Conservation (phyloP, 129 eudicot genomes). For the Chrysanthemum lavandulifolium region DNA sequence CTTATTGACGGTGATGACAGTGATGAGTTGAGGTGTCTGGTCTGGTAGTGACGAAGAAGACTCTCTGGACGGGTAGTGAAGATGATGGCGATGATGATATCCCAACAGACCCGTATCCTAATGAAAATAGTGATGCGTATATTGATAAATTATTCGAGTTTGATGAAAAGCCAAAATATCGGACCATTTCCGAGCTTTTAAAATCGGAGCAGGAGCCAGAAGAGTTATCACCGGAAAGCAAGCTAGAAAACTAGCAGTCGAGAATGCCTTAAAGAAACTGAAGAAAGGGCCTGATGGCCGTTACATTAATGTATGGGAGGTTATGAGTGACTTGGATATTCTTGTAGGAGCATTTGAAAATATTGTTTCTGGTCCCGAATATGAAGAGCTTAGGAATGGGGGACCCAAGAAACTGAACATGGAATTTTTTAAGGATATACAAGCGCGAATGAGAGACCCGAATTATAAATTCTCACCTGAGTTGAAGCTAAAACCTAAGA, state of each 20-base stretch:
- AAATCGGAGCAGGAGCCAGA: constrained; percentile 80
- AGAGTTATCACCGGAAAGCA: constrained; percentile 81
- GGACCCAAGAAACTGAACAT: constrained; percentile 87
- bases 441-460: constrained; percentile 93
- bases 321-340: constrained; percentile 88
- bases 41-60: constrained; percentile 85
- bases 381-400: constrained; percentile 80
- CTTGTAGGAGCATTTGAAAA: constrained; percentile 93
- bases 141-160: constrained; percentile 80
- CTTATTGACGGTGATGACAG: constrained; percentile 85
- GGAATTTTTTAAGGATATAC: constrained; percentile 89
- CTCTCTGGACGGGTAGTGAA: constrained; percentile 88
- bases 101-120: constrained; percentile 83
- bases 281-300: constrained; percentile 96
- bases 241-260: constrained; percentile 82
- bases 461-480: constrained; percentile 83
- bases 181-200: constrained; percentile 62
- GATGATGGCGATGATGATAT: constrained; percentile 69
- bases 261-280: constrained; percentile 84
- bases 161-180: constrained; percentile 73
- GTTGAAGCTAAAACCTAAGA: constrained; percentile 87
- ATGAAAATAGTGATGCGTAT: constrained; percentile 76
- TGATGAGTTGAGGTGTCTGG: constrained; percentile 83
- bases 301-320: constrained; percentile 91
- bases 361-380: constrained; percentile 90